Evolutionary conservation across 2,329 filamentous ascomycete genomes (phyloP).

Genomic region (Cladosporium velox): DNA sequence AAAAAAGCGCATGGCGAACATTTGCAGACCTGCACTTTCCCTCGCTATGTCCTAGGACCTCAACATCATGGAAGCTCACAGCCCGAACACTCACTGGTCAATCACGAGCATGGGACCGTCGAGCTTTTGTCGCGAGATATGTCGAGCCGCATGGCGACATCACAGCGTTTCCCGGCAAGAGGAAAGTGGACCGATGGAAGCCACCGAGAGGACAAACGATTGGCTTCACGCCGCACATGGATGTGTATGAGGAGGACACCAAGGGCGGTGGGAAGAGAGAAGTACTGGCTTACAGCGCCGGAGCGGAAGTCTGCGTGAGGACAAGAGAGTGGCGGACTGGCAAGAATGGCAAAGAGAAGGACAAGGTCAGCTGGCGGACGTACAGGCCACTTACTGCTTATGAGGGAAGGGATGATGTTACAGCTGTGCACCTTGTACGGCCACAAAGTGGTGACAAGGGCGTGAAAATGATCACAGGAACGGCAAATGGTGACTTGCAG

Average conservation of each 20-base stretch:
- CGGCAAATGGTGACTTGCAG: conserved; percentile 56
- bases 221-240: conserved; percentile 56
- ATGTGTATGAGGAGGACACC: conserved; percentile 33
- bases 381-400: conserved; percentile 54
- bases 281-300: conserved; percentile 62
- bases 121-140: conserved; percentile 57
- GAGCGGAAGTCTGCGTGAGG: conserved; percentile 56
- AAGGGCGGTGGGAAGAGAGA: conserved; percentile 53
- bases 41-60: conserved; percentile 33
- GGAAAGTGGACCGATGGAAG: conserved; percentile 41
- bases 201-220: conserved; percentile 54
- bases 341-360: conserved; percentile 25
- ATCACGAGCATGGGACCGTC: conserved; percentile 58
- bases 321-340: conserved; percentile 40
- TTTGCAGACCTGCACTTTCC: conserved; percentile 55
- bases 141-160: conserved; percentile 47
- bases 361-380: conserved; percentile 47
- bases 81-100: conserved; percentile 58
- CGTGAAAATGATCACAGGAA: conserved; percentile 53
- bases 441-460: conserved; percentile 44
- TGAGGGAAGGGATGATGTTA: conserved; percentile 62
- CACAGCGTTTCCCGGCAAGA: conserved; percentile 34
- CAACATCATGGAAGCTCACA: conserved; percentile 51
- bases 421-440: conserved; percentile 54
- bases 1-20: conserved; percentile 49